These are phyloP conservation scores for Plectranthus barbatus DNA, from an alignment of 257 asterid genomes.

Conservation along the genomic window DNA sequence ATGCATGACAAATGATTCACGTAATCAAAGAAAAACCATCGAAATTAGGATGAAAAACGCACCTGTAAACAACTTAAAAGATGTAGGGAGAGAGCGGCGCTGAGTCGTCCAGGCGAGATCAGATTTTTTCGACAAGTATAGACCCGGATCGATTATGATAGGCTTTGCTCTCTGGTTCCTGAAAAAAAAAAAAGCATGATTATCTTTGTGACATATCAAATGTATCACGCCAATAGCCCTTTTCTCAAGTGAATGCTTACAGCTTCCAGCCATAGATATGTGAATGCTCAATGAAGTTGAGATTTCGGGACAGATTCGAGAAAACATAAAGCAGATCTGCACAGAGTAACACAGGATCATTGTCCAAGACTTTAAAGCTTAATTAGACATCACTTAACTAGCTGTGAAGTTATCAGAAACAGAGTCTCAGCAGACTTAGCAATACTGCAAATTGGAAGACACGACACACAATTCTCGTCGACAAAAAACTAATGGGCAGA, in stretches of 20 bases:
- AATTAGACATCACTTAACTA: background rate
- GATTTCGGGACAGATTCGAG: constrained; percentile 72
- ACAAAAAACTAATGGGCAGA: too few species aligned
- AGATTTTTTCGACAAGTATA: constrained; percentile 82
- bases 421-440: too few species aligned
- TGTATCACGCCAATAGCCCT: background rate
- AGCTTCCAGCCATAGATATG: constrained; percentile 91
- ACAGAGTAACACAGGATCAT: constrained; percentile 13
- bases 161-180: constrained; percentile 97
- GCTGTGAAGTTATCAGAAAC: background rate
- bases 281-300: constrained; percentile 87
- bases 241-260: constrained; percentile 38
- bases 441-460: background rate
- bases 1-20: background rate
- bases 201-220: background rate
- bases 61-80: constrained; percentile 89
- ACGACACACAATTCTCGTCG: too few species aligned
- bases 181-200: constrained; percentile 16
- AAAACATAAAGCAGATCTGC: constrained; percentile 88
- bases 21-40: background rate
- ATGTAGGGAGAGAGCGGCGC: constrained; percentile 84
- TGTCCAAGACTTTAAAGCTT: background rate
- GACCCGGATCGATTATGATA: constrained; percentile 89
- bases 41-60: constrained; percentile 13
- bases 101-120: constrained; percentile 83